Evolutionary conservation across 768 basidiomycete genomes (phyloP), one percentile per base, ranked within the genome.

Genomic region (Calocera cornea): DNA sequence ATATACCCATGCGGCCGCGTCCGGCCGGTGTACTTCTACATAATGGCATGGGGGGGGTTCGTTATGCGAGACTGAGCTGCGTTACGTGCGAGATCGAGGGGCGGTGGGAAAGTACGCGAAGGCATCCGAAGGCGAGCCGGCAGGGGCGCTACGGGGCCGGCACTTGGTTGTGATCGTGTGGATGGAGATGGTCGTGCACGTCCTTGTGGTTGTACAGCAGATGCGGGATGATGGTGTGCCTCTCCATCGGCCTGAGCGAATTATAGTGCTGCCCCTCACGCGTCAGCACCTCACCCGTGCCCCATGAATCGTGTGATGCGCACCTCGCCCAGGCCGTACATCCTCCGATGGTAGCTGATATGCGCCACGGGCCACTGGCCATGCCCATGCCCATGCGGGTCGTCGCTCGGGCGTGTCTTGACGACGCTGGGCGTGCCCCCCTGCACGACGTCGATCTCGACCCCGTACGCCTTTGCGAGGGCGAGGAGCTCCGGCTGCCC

Each of bases 401-500:
- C n/a, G n/a, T n/a, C 73, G n/a, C 66, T 34, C 0, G 90, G 89
- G 50, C 86, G 80, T 72, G 97, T 94, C 2, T 86, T 83, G n/a
- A 97, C 93, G 16, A 97, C 80, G 0, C 86, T 81, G 1, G 94
- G 95, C 31, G 81, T 82, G 0, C 87, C 87, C 0, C 85, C 85
- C 75, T 98, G 97, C 14, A 98, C 81, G 65, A 99, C 89, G 74
- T 95, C 88, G 64, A 99, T 94, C 0, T 94, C 88, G 41, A 95
- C 79, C 66, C 86, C 83, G 75, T 84, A 97, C 34, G 86, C 85
- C 64, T 87, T 81, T 74, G 88, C 87, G 17, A 98, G 80, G 1
- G 97, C 97, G 71, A 89, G 82, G 34, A 99, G 93, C 82, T 98
- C 97, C 7, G 93, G 95, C 78, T 98, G 94, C 38, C 97, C 95